Base-by-base conservation (phyloP, 2,329 filamentous ascomycete species). In the Cladosporium sp. region DNA sequence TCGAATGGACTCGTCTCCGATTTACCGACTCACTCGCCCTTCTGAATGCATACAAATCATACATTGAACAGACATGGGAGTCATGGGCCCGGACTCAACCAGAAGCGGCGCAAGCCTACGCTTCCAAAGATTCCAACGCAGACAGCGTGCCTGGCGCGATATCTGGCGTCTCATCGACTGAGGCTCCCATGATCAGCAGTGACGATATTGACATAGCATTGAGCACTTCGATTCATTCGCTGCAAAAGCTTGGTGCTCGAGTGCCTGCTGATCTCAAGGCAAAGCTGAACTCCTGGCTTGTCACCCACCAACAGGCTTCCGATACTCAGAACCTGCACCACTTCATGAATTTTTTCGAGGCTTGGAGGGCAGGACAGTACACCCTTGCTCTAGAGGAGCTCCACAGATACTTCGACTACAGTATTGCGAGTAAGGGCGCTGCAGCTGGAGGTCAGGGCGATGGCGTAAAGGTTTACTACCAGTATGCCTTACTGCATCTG, bases 351-450 rank as follows among this genome's bases (percentile, higher is more conserved):
- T 98, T 96, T 74, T 88, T 97, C 16, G 93, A 99, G 76, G 88
- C 93, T 0, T 98, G 93, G 94, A 87, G 90, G 75, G 89, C 92
- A 3, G 94, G 94, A 5, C 93, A 98, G 77, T 96, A 94, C 73
- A 88, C 91, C 14, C 92, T 91, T 0, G 91, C 95, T 0, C 95
- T 97, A 75, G 94, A 99, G 73, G 89, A 89, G 70, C 83, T 99
- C 23, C 93, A 98, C 76, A 89, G 92, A 60, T 99, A 97, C 77
- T 99, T 97, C 73, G 95, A 99, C 77, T 97, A 97, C 77, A 95
- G 93, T 1, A 72, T 78, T 30, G 72, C 74, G 18, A 69, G 68
- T 14, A 69, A 71, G 32, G 65, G 53, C 23, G 62, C 46, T 63
- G 70, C 58, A 36, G 49, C 58, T 65, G 67, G 70, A 63, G 18